A percentile compares a stretch with the other conserved stretches of the same genome.
Conservation (phyloP, 441 rosid species). For the Melastoma candidum region DNA sequence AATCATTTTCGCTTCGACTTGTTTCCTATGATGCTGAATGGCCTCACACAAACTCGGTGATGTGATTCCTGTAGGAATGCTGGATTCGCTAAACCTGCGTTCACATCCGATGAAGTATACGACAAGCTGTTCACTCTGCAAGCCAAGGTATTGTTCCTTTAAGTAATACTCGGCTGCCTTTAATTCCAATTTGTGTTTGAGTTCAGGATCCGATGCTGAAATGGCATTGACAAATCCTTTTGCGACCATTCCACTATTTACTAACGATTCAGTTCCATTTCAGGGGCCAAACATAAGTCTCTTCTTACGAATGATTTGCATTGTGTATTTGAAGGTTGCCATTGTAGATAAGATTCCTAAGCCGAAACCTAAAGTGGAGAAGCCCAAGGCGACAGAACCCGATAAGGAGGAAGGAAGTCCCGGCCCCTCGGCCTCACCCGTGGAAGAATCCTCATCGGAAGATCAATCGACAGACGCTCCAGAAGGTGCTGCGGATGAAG, state of each 20-base stretch:
- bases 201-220: background rate
- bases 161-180: too few species aligned
- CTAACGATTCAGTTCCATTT: background rate
- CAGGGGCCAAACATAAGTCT: too few species aligned
- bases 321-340: slow-evolving; percentile 31
- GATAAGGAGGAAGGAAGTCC: slow-evolving; percentile 22
- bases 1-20: too few species aligned
- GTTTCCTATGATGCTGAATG: too few species aligned
- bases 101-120: slow-evolving; percentile 78
- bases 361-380: slow-evolving; percentile 71
- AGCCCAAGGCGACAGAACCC: slow-evolving; percentile 47
- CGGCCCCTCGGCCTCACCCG: slow-evolving; percentile 24
- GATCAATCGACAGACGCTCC: slow-evolving; percentile 29
- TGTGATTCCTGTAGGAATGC: slow-evolving; percentile 33
- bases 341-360: slow-evolving; percentile 61
- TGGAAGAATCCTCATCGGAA: slow-evolving; percentile 18
- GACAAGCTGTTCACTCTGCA: slow-evolving; percentile 50
- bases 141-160: slow-evolving; percentile 50
- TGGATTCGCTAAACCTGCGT: slow-evolving; percentile 45
- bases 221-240: background rate
- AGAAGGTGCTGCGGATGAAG: slow-evolving; percentile 21
- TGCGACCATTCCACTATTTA: background rate
- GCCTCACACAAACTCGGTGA: background rate
- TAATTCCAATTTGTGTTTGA: too few species aligned
- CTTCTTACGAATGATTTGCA: background rate